Conservation (phyloP, 2,329 filamentous ascomycete genomes). For the Calonectria pauciramosa region DNA sequence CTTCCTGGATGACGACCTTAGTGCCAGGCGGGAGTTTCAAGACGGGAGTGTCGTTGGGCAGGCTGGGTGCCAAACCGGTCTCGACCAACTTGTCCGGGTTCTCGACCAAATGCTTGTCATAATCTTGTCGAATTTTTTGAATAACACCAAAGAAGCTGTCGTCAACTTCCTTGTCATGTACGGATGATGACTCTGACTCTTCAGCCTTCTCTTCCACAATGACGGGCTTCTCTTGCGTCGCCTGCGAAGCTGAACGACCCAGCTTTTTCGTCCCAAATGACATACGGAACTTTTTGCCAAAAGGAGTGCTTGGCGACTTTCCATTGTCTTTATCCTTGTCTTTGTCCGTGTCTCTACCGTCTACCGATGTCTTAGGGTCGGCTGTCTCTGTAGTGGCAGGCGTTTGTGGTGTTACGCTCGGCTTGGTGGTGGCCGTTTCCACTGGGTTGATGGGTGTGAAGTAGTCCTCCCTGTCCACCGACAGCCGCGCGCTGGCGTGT, state of each 20-base stretch:
- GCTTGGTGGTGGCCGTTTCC: slow-evolving; percentile 61
- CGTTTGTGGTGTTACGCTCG: slow-evolving; percentile 62
- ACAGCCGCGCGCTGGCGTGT: slow-evolving; percentile 68
- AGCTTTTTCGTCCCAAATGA: slow-evolving; percentile 89
- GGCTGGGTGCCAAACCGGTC: slow-evolving; percentile 76
- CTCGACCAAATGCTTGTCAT: slow-evolving; percentile 76
- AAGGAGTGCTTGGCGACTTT: slow-evolving; percentile 74
- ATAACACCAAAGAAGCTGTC: slow-evolving; percentile 81
- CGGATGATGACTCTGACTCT: slow-evolving; percentile 73
- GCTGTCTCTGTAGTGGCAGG: slow-evolving; percentile 61
- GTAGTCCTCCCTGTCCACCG: slow-evolving; percentile 80
- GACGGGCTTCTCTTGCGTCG: slow-evolving; percentile 77
- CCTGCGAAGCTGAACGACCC: slow-evolving; percentile 72
- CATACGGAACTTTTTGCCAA: slow-evolving; percentile 90
- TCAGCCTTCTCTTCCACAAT: slow-evolving; percentile 83
- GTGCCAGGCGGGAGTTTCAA: slow-evolving; percentile 78
- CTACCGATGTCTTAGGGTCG: slow-evolving; percentile 64
- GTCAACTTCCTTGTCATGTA: slow-evolving; percentile 79
- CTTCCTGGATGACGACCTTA: slow-evolving; percentile 78
- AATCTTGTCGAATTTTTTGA: slow-evolving; percentile 79
- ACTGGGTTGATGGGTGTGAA: slow-evolving; percentile 75
- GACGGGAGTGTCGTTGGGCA: slow-evolving; percentile 81
- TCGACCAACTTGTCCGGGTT: slow-evolving; percentile 68
- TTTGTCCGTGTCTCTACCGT: slow-evolving; percentile 67
- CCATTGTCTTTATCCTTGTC: slow-evolving; percentile 68